phyloP scores from a whole-genome alignment of 768 basidiomycete genomes.

The Rhizopogon salebrosus region DNA sequence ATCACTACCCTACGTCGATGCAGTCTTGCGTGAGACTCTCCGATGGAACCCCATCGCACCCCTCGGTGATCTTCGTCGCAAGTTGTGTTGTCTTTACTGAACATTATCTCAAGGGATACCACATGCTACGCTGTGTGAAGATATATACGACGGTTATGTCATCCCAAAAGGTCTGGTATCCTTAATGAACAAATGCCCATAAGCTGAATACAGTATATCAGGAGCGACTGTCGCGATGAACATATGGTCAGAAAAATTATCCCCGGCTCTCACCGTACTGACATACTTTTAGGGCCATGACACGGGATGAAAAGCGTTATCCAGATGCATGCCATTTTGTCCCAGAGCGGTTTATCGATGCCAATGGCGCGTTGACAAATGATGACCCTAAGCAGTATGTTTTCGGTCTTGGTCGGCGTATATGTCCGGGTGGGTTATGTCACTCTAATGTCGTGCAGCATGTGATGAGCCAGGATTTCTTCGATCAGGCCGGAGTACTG shows the following conservation, averaged over 20 bases:
- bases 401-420: constrained; percentile 10
- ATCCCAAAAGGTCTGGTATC: constrained; percentile 7
- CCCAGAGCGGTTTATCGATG: constrained; percentile 9
- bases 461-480: background rate
- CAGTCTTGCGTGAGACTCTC: no score
- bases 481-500: background rate
- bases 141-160: constrained; percentile 34
- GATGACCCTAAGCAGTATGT: constrained; percentile 1
- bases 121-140: constrained; percentile 17
- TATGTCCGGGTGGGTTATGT: constrained; percentile 1
- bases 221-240: background rate
- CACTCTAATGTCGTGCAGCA: background rate
- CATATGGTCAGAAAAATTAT: background rate
- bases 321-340: no score
- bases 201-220: background rate
- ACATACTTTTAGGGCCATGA: background rate
- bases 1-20: no score
- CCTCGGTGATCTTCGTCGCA: no score
- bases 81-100: no score
- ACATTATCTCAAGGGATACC: no score
- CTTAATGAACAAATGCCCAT: background rate
- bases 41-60: no score
- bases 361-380: background rate
- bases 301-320: background rate
- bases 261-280: background rate